These are phyloP conservation scores for Phycomyces blakesleeanus DNA, from an alignment of 192 early-diverging fungal genomes.

Conservation along the genomic window DNA sequence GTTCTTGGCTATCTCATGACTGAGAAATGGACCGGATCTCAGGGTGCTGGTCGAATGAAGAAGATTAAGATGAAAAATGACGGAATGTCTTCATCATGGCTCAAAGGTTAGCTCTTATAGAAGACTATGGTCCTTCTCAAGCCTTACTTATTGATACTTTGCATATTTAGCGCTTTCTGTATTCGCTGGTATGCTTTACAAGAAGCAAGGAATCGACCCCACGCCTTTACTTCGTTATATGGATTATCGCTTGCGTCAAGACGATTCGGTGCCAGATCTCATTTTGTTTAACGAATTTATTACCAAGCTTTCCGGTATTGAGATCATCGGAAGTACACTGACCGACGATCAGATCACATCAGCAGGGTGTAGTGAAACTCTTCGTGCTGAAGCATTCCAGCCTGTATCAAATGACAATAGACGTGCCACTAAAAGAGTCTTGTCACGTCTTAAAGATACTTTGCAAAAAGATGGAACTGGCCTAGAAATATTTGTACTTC, in stretches of 20 bases:
- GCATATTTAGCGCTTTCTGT: conserved; percentile 44
- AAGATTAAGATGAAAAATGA: conserved; percentile 60
- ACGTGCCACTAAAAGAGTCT: conserved; percentile 45
- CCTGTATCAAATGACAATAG: conserved; percentile 47
- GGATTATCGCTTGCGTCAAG: conserved; percentile 52
- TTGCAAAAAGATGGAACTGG: conserved; percentile 53
- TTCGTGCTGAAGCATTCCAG: conserved; percentile 55
- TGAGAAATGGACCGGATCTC: conserved; percentile 56
- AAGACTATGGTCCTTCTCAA: neutral
- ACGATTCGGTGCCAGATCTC: conserved; percentile 55
- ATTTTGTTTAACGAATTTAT: conserved; percentile 68
- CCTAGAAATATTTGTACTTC: conserved; percentile 50
- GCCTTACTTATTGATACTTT: neutral
- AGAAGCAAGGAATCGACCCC: conserved; percentile 62
- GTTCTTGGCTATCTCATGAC: conserved; percentile 65
- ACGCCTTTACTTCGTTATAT: conserved; percentile 60
- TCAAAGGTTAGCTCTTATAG: neutral
- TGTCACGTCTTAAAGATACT: conserved; percentile 49
- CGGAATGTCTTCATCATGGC: conserved; percentile 38
- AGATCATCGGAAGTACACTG: conserved; percentile 48
- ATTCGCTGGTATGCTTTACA: conserved; percentile 63
- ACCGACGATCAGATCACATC: conserved; percentile 60
- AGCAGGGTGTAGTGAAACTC: conserved; percentile 56
- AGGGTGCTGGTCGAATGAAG: conserved; percentile 26
- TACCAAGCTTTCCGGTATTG: conserved; percentile 67